Evolutionary conservation across 176 grass and related monocot genomes (phyloP).

Genomic region (Areca catechu): DNA sequence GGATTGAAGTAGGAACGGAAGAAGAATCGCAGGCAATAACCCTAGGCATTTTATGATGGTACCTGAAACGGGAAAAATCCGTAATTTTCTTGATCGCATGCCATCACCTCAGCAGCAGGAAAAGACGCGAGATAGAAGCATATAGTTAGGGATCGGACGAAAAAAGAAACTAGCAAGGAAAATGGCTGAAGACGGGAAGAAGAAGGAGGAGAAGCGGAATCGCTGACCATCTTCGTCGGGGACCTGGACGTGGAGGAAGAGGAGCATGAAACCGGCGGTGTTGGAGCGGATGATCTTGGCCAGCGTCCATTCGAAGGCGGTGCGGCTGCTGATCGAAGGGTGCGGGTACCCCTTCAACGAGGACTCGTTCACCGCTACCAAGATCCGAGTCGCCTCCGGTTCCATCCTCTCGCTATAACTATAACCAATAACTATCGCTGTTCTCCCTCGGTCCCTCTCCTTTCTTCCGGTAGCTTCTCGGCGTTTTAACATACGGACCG

Average conservation of each 20-base stretch:
- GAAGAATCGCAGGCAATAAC: too few relatives aligned
- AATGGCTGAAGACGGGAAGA: slow-evolving; percentile 27
- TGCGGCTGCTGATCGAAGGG: slow-evolving; percentile 32
- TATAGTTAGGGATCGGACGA: too few relatives aligned
- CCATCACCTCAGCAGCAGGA: too few relatives aligned
- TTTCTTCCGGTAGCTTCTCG: background rate
- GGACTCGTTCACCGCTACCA: slow-evolving; percentile 89
- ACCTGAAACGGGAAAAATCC: too few relatives aligned
- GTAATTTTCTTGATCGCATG: too few relatives aligned
- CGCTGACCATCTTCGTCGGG: slow-evolving; percentile 71
- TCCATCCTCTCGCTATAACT: slow-evolving; percentile 25
- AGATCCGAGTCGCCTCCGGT: slow-evolving; percentile 54
- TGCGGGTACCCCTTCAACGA: slow-evolving; percentile 84
- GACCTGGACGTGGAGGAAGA: slow-evolving; percentile 33
- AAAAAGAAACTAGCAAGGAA: too few relatives aligned
- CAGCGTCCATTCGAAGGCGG: slow-evolving; percentile 77
- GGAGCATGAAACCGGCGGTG: slow-evolving; percentile 43
- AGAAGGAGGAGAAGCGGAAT: slow-evolving; percentile 43
- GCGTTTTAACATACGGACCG: too few relatives aligned
- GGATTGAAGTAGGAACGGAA: too few relatives aligned
- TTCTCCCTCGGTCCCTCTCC: background rate
- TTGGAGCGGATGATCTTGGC: slow-evolving; percentile 88
- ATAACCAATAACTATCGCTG: too few relatives aligned
- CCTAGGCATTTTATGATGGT: too few relatives aligned
- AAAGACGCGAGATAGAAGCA: too few relatives aligned